A percentile compares a stretch with the other conserved stretches of the same genome.
Evolutionary conservation across 2,329 filamentous ascomycete species (phyloP).

Genomic region (Periconia sp.): DNA sequence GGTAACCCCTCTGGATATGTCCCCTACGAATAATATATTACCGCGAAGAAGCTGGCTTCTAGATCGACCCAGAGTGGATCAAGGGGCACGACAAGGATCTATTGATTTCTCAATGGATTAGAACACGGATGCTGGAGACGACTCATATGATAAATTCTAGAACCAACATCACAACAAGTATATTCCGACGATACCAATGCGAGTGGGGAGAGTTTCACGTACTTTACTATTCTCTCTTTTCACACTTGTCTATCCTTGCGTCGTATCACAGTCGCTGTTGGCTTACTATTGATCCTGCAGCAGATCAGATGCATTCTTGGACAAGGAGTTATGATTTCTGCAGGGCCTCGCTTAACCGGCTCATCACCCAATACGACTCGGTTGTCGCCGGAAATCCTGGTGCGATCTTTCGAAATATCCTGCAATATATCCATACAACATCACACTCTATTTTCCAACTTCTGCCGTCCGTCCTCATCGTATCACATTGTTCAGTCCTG

Average conservation of each 20-base stretch:
- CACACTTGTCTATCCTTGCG: too few species aligned
- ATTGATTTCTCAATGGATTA: constrained; percentile 13
- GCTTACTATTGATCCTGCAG: too few species aligned
- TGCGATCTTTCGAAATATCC: constrained; percentile 32
- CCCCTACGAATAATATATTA: not conserved
- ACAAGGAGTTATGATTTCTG: constrained; percentile 2
- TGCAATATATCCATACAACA: constrained; percentile 37
- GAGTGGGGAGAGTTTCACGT: too few species aligned
- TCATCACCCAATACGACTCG: constrained; percentile 25
- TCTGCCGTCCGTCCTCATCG: constrained; percentile 16
- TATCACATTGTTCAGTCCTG: constrained; percentile 16
- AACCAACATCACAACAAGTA: too few species aligned
- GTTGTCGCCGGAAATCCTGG: constrained; percentile 27
- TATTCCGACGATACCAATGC: too few species aligned
- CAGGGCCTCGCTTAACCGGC: constrained; percentile 25
- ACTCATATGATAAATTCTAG: too few species aligned
- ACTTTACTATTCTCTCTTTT: too few species aligned
- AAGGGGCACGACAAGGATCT: constrained; percentile 10
- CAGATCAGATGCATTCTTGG: too few species aligned
- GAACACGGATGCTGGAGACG: not conserved
- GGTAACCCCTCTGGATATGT: not conserved
- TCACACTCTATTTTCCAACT: constrained; percentile 31
- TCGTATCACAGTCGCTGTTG: too few species aligned
- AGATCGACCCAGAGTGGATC: constrained; percentile 12
- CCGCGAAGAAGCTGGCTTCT: constrained; percentile 18